Conservation (phyloP, 345 rosid species). For the Populus deltoides region DNA sequence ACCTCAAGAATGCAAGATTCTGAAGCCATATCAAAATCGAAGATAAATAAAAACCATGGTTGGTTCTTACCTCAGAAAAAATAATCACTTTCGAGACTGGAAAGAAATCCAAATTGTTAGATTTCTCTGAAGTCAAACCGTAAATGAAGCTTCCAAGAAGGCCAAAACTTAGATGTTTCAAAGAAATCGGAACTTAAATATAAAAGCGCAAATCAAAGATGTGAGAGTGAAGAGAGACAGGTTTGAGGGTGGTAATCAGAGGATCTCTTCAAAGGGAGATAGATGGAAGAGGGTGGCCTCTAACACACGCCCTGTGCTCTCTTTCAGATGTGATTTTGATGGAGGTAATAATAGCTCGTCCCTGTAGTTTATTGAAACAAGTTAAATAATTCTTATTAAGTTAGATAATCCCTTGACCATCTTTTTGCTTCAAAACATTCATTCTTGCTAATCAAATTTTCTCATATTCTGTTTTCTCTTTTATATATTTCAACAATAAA, state of each 20-base stretch:
- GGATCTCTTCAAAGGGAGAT: neutral
- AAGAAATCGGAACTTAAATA: neutral
- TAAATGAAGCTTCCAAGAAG: neutral
- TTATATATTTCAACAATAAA: too few relatives aligned
- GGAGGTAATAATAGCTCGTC: too few relatives aligned
- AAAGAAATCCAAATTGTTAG: conserved; percentile 1
- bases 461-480: too few relatives aligned
- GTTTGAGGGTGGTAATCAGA: neutral
- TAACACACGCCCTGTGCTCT: neutral
- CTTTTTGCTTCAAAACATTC: too few relatives aligned
- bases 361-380: too few relatives aligned
- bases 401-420: too few relatives aligned
- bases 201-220: neutral
- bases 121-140: neutral
- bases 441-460: too few relatives aligned
- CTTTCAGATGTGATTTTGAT: neutral
- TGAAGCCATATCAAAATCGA: neutral
- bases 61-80: conserved; percentile 14
- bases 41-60: neutral
- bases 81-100: neutral
- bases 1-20: neutral
- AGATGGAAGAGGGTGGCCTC: neutral
- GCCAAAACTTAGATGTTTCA: neutral
- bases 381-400: too few relatives aligned
- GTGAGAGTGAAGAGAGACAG: neutral